Conservation (phyloP, 1,284 basidiomycete species). For the Cystobasidium pallidum region DNA sequence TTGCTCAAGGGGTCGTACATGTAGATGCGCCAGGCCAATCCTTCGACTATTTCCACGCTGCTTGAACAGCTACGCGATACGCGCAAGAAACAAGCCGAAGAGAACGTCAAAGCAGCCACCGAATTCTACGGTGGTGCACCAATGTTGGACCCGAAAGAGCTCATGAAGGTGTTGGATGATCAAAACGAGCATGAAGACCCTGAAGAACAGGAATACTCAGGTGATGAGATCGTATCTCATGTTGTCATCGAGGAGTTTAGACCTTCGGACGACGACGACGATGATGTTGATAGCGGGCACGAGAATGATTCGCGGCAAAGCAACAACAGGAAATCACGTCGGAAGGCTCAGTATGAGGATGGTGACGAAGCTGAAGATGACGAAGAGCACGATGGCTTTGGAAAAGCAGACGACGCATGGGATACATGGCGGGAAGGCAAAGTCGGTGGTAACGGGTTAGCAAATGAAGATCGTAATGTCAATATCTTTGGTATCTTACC, state of each 20-base stretch:
- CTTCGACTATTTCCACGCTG: background rate
- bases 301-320: background rate
- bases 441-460: conserved; percentile 2
- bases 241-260: conserved; percentile 41
- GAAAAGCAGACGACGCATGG: conserved; percentile 34
- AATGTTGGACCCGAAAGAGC: conserved; percentile 1
- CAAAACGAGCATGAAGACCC: conserved; percentile 17
- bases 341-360: background rate
- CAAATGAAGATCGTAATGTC: conserved; percentile 16
- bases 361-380: background rate
- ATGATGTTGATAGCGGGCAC: background rate
- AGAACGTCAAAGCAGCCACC: conserved; percentile 49
- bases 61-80: conserved; percentile 48
- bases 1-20: background rate
- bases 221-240: conserved; percentile 30
- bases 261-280: background rate
- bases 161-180: background rate
- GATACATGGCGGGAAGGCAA: conserved; percentile 26
- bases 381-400: conserved; percentile 33
- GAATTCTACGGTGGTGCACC: conserved; percentile 50
- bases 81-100: conserved; percentile 49
- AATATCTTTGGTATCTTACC: conserved; percentile 35
- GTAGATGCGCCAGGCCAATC: no score
- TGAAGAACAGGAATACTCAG: conserved; percentile 35
- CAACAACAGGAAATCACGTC: background rate